Evolutionary conservation across 306 rosid genomes (phyloP).

Genomic region (Sechiopsis laciniata): DNA sequence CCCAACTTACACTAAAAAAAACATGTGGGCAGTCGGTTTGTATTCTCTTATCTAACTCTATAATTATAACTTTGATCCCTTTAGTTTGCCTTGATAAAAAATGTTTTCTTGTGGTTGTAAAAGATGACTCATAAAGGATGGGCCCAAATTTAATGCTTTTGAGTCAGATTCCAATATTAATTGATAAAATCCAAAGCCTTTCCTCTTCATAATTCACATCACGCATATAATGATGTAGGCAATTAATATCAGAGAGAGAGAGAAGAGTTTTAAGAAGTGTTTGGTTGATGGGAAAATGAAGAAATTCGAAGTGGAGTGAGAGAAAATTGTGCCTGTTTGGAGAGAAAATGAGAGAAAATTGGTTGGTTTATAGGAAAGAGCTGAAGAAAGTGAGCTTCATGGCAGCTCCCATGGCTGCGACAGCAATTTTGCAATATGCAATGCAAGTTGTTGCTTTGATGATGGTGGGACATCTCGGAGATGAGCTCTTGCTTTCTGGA

Average conservation of each 20-base stretch:
- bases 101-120: background rate
- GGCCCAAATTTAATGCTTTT: background rate
- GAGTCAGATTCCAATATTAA: background rate
- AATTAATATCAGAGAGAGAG: background rate
- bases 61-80: too few species aligned
- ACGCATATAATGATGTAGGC: background rate
- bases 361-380: conserved; percentile 17
- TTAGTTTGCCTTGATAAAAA: background rate
- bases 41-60: too few species aligned
- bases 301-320: background rate
- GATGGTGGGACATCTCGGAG: conserved; percentile 29
- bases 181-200: background rate
- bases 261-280: background rate
- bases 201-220: background rate
- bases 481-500: conserved; percentile 25
- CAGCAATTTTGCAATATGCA: conserved; percentile 9
- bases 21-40: too few species aligned
- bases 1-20: too few species aligned
- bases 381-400: conserved; percentile 21
- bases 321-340: background rate
- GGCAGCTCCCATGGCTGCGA: conserved; percentile 28
- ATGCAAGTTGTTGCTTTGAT: conserved; percentile 20
- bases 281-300: background rate
- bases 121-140: background rate
- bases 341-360: conserved; percentile 17